Evolutionary conservation across 192 early-diverging fungal genomes (phyloP).

Genomic region (Glomus cerebriforme): DNA sequence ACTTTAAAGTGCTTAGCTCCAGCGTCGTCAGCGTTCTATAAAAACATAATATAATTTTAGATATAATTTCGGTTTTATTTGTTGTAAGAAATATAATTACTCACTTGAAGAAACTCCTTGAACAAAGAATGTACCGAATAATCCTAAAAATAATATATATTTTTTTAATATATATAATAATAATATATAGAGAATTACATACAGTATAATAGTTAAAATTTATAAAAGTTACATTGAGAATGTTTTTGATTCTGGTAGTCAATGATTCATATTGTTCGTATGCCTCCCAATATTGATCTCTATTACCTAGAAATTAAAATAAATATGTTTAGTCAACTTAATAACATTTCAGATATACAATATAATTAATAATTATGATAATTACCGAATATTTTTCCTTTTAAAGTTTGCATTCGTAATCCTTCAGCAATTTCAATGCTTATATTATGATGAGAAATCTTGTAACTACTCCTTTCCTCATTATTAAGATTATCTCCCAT

Average conservation of each 20-base stretch:
- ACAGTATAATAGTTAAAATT: neutral
- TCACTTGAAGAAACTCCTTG: neutral
- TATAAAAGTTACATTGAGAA: neutral
- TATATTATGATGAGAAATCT: neutral
- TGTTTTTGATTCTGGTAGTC: neutral
- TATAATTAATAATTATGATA: too few relatives aligned
- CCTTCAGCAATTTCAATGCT: neutral
- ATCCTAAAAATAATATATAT: neutral
- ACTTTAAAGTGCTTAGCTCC: neutral
- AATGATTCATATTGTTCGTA: neutral
- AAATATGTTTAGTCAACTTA: too few relatives aligned
- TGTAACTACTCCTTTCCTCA: neutral
- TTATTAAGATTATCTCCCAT: neutral
- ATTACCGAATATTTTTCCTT: neutral
- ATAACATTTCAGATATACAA: too few relatives aligned
- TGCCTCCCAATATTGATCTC: too few relatives aligned
- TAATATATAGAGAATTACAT: too few relatives aligned
- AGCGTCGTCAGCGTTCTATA: constrained; percentile 41
- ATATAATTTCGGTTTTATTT: too few relatives aligned
- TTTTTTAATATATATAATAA: neutral
- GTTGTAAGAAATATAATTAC: neutral
- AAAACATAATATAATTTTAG: neutral
- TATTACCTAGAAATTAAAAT: constrained; percentile 1
- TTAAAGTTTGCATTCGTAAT: neutral
- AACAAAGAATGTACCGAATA: neutral